Base-by-base conservation (phyloP, 352 stramenopile species). In the Phytophthora syringae region DNA sequence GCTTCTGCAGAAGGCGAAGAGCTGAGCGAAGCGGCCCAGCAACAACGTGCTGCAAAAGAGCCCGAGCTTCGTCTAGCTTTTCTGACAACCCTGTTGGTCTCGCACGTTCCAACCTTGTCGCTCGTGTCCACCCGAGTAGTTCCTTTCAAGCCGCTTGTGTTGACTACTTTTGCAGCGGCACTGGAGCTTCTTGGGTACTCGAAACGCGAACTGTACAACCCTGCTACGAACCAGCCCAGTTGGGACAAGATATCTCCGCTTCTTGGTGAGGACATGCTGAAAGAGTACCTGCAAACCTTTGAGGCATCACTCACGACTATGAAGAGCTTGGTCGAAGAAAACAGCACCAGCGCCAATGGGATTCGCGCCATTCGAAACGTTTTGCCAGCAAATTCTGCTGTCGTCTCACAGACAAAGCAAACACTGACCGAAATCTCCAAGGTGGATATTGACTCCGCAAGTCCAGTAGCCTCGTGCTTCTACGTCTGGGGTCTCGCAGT, bases 161-260 rank as follows among this genome's bases (percentile, higher is more conserved):
- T 93, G 21, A 55, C 61, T 1, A 79, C 72, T 5, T 89, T 93
- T 21, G 80, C 82, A 5, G 62, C 72, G 7, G 75, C 71, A 0
- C 53, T 94, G 0, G 56, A 71, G 5, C 61, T 94, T 34, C 64
- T 94, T 7, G 82, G 81, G 2, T 70, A 88, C 21, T 16, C 60
- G 1, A 77, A 77, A 36, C 43, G 34, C 0, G 55, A 69, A 27
- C 43, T 90, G 5, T 70, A 75, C 45, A 92, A 90, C 37, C 63
- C 80, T 3, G 81, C 82, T 44, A 92, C 86, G 11, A 76, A 80
- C 37, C 32, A 79, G 32, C 80, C 82, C 11, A 69, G 71, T 34
- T 94, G 86, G 86, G 79, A 92, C 7, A 84, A 85, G 39, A 68
- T 94, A 15, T 70, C 77, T 1, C 70, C 69, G 20, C 56, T 88